A percentile compares a stretch with the other conserved stretches of the same genome.
These are phyloP conservation scores for Ilex asprella DNA, from an alignment of 257 asterid species.

Conservation along the genomic window DNA sequence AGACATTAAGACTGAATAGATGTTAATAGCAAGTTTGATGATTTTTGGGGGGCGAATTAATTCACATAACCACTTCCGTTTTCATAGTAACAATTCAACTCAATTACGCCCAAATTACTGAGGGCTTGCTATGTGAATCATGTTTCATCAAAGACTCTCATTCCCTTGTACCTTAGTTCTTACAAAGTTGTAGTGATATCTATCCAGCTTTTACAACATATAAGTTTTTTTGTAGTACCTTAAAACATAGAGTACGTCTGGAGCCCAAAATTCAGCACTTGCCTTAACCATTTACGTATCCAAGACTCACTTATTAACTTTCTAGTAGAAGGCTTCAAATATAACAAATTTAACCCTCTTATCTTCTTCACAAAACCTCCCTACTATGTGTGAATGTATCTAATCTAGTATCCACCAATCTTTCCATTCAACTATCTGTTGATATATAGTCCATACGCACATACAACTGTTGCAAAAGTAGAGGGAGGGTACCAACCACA, in stretches of 20 bases:
- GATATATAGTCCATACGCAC: not conserved
- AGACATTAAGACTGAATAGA: no score
- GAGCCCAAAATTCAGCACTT: no score
- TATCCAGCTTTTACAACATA: no score
- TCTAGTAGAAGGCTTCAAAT: not conserved
- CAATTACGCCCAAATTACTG: not conserved
- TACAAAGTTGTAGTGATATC: no score
- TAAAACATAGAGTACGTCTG: no score
- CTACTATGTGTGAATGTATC: not conserved
- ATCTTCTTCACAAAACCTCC: not conserved
- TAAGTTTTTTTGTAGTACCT: no score
- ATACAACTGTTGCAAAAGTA: not conserved
- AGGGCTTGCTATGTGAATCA: not conserved
- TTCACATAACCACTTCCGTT: not conserved
- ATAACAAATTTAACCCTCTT: not conserved
- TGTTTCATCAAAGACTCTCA: not conserved
- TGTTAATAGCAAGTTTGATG: not conserved
- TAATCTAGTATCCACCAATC: no score
- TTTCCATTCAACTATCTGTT: not conserved
- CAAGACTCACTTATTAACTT: not conserved
- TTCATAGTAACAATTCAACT: not conserved
- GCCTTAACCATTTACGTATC: not conserved
- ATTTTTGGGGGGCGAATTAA: not conserved
- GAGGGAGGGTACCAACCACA: not conserved
- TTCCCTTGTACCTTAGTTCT: no score